Conservation (phyloP, 805 yeast genomes). For the Brettanomyces naardenensis region DNA sequence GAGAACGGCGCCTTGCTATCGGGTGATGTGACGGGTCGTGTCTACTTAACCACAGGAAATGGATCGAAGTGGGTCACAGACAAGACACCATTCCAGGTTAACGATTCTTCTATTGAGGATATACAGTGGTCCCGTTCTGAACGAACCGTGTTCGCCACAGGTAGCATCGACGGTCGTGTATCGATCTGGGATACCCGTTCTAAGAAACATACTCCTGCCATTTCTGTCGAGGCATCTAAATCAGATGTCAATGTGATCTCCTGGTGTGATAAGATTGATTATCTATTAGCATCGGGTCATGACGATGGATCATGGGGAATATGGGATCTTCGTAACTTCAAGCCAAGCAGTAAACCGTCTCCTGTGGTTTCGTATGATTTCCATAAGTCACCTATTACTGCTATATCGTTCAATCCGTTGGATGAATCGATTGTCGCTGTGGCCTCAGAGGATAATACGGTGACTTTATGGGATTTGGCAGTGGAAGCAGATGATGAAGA, state of each 20-base stretch:
- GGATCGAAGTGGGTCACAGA: constrained; percentile 81
- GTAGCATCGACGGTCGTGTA: constrained; percentile 84
- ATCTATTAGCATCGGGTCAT: constrained; percentile 89
- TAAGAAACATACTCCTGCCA: constrained; percentile 84
- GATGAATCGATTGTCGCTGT: constrained; percentile 96
- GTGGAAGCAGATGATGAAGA: constrained; percentile 99
- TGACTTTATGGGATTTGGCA: constrained; percentile 94
- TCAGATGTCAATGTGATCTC: constrained; percentile 92
- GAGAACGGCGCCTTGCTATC: constrained; percentile 74
- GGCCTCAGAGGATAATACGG: constrained; percentile 94
- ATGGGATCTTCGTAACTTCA: constrained; percentile 91
- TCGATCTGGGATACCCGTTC: constrained; percentile 97
- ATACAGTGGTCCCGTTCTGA: constrained; percentile 95
- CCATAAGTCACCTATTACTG: constrained; percentile 90
- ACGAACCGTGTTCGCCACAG: constrained; percentile 89
- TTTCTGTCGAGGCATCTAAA: constrained; percentile 70
- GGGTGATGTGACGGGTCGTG: constrained; percentile 84
- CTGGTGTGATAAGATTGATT: constrained; percentile 85
- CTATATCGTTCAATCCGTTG: constrained; percentile 88
- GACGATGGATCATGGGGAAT: constrained; percentile 97
- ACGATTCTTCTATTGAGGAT: constrained; percentile 82
- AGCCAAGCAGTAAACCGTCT: constrained; percentile 46
- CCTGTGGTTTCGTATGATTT: constrained; percentile 95
- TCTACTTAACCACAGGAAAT: constrained; percentile 71
- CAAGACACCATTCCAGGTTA: constrained; percentile 64